Base-by-base conservation (phyloP, 2,329 filamentous ascomycete genomes). In the Diaporthe sp. region DNA sequence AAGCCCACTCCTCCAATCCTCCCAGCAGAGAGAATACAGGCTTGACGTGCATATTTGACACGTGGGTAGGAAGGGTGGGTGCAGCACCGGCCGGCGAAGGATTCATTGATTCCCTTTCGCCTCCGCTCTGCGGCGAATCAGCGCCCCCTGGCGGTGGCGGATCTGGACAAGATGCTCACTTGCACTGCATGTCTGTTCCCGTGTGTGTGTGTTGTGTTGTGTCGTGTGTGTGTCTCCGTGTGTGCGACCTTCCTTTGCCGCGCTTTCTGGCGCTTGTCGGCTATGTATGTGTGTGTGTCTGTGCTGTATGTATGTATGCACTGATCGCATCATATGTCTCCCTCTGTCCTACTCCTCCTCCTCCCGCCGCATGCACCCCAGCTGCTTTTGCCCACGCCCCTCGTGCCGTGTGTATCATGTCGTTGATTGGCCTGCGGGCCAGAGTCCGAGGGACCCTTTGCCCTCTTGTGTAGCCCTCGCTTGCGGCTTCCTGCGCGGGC, bases 21-120 rank as follows among this genome's bases (percentile, higher is more conserved):
- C 22, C 46, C 42, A 70, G 65, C n/a, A 42, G 17, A 28, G 19
- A 55, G 34, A 31, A 53, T 46, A 70, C 46, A 53, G 49, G 44
- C 65, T 70, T 70, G 65, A 70, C 65, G 49, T 70, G 65, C 65
- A 70, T 70, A 55, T 70, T 70, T 31, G 46, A 42, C 65, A 70
- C 65, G 65, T 70, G 65, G 61, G 61, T 17, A 28, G 42, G 42
- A 8, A 28, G 44, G 44, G 22, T 19, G 62, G 19, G 46, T 25
- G 46, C 62, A 53, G 31, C 22, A 46, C 31, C 53, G 10, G 10
- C 62, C 44, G 42, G 34, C 28, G 46, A 68, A 53, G 62, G 62
- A 53, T 55, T 42, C 25, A 0, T 25, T n/a, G 37, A 39, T 39
- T 22, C 2, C 34, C n/a, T 13, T 46, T 46, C 61, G 4, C n/a